Conservation (phyloP, 176 grass and related monocot genomes). For the Lolium perenne region DNA sequence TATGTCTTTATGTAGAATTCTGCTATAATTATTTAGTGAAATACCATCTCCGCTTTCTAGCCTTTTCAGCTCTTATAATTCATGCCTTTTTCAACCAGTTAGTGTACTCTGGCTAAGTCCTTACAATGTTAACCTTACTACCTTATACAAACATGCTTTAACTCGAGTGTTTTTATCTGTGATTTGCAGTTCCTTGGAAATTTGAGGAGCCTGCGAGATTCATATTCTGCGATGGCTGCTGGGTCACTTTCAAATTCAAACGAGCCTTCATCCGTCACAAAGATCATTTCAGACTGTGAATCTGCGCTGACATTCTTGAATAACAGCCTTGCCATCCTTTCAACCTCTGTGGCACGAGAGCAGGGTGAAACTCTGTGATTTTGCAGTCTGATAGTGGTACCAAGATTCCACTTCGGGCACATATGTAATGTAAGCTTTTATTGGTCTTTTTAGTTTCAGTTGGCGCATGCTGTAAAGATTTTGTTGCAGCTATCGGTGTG, state of each 20-base stretch:
- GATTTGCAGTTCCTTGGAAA: conserved; percentile 86
- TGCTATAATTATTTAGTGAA: background rate
- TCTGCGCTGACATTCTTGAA: conserved; percentile 93
- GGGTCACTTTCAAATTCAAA: conserved; percentile 75
- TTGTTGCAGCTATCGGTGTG: conserved; percentile 4
- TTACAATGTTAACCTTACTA: background rate
- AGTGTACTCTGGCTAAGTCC: background rate
- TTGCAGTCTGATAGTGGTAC: background rate
- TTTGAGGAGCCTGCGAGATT: conserved; percentile 86
- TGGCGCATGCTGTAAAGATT: conserved; percentile 17
- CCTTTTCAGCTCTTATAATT: conserved; percentile 2
- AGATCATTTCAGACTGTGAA: conserved; percentile 96
- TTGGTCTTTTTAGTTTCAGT: conserved; percentile 16
- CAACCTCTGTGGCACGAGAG: conserved; percentile 89
- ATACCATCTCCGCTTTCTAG: background rate
- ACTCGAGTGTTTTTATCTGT: conserved; percentile 25
- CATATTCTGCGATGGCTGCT: conserved; percentile 80
- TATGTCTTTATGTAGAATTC: background rate
- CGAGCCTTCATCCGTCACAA: conserved; percentile 80
- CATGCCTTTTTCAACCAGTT: conserved; percentile 23
- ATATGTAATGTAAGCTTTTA: conserved; percentile 18
- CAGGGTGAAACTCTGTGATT: conserved; percentile 66
- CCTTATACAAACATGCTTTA: conserved; percentile 24
- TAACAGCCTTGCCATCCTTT: conserved; percentile 90
- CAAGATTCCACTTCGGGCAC: background rate